Evolutionary conservation across 768 basidiomycete genomes (phyloP), one percentile per base, ranked within the genome.

Genomic region (Gymnopilus junonius): DNA sequence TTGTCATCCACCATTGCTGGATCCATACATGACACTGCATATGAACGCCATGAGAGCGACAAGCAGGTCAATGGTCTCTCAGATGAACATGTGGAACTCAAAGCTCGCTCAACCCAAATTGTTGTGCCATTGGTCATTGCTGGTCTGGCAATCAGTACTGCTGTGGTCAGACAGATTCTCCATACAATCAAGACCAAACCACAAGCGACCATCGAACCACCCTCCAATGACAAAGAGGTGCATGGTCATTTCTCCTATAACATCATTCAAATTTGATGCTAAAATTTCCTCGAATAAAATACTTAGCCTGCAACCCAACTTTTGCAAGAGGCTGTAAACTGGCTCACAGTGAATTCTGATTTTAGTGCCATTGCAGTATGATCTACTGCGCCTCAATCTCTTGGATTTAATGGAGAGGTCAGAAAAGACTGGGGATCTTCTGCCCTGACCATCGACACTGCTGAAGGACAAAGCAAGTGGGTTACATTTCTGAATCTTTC

Each of bases 401-500:
- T 48, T 17, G 57, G 40, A 8, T 58, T 43, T 12, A 31, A 58
- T 14, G 57, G 57, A 6, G 34, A 45, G 1, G 21, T 34, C 11
- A 43, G 57, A 23, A 31, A 58, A 46, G 57, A 58, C 42, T 58
- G 57, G 57, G 42, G 43, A 32, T 32, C 42, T 23, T 58, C 57
- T 42, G 21, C 23, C 2, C 1, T 58, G 8, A 58, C 57, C 2
- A 23, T 58, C 25, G 45, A 58, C 29, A 43, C 57, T 32, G 42
- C 40, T n/a, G 42, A 58, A 3, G 57, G 57, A 10, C 39, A 27
- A 43, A 58, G 57, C 57, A 15, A 32, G 56, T 58, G 20, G 7
- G 56, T 58, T n/a, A 27, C 55, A 11, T 21, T 40, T 56, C 17
- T 40, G 21, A 1, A 32, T 17, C 8, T 29, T 21, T 20, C 17